Conservation (phyloP, 805 yeast genomes). For the Wickerhamomyces queroliae region DNA sequence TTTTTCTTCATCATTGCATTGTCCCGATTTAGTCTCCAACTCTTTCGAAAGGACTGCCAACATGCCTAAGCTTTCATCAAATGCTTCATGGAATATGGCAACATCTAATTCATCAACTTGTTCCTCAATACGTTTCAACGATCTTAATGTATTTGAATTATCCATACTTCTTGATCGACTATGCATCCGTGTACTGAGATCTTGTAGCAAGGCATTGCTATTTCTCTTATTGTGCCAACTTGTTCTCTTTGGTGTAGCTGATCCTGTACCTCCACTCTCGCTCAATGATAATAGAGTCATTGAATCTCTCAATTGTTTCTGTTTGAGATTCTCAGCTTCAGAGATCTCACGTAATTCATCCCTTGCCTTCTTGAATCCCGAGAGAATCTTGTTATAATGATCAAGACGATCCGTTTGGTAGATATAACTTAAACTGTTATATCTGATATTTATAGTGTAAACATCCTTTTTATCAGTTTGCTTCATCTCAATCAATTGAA, state of each 20-base stretch:
- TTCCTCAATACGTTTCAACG: too few relatives aligned
- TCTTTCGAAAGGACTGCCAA: too few relatives aligned
- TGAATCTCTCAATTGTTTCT: conserved; percentile 38
- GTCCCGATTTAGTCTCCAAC: too few relatives aligned
- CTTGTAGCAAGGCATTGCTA: conserved; percentile 39
- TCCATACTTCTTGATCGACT: conserved; percentile 51
- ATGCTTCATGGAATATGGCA: too few relatives aligned
- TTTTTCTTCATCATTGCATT: too few relatives aligned
- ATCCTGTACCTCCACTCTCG: conserved; percentile 13
- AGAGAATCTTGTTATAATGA: conserved; percentile 48
- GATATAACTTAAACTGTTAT: conserved; percentile 44
- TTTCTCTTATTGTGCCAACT: conserved; percentile 24
- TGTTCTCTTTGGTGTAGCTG: conserved; percentile 22
- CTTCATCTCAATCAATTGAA: conserved; percentile 26
- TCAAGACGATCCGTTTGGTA: conserved; percentile 57
- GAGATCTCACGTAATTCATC: conserved; percentile 53
- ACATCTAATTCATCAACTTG: too few relatives aligned
- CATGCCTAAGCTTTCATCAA: too few relatives aligned
- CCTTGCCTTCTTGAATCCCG: conserved; percentile 55
- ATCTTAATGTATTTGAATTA: too few relatives aligned
- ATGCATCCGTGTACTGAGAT: conserved; percentile 56
- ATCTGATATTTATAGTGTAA: conserved; percentile 40
- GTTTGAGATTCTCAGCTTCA: conserved; percentile 41
- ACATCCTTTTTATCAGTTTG: conserved; percentile 14
- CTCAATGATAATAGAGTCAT: conserved; percentile 33